phyloP scores from a whole-genome alignment of 2,329 filamentous ascomycete species.

The Diaporthe australafricana region DNA sequence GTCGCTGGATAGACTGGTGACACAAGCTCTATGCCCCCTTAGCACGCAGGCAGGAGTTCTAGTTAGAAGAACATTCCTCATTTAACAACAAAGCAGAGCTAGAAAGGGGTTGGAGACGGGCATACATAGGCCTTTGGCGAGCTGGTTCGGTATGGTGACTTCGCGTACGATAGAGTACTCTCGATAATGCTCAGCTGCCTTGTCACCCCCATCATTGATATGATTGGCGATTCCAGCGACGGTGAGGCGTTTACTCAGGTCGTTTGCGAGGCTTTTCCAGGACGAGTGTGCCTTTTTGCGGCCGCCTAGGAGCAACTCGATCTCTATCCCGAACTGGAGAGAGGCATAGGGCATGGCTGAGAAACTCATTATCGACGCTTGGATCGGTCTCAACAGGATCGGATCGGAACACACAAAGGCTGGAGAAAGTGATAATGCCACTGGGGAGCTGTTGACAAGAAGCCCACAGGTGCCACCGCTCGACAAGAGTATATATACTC shows the following conservation, averaged over 20 bases:
- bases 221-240: slow-evolving; percentile 50
- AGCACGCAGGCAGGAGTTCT: not conserved
- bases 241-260: slow-evolving; percentile 47
- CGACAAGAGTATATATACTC: not conserved
- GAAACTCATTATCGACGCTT: not conserved
- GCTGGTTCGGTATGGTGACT: slow-evolving; percentile 49
- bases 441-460: not conserved
- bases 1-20: slow-evolving; percentile 49
- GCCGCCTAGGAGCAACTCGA: slow-evolving; percentile 51
- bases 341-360: slow-evolving; percentile 1
- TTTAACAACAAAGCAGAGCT: not conserved
- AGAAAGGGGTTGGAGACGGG: slow-evolving; percentile 13
- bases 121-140: slow-evolving; percentile 48
- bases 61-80: not conserved
- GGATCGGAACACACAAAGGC: not conserved
- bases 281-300: slow-evolving; percentile 47
- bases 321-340: slow-evolving; percentile 51
- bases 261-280: slow-evolving; percentile 50
- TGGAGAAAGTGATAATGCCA: not conserved
- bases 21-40: slow-evolving; percentile 50
- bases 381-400: not conserved
- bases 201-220: slow-evolving; percentile 45
- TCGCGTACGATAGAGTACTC: slow-evolving; percentile 53
- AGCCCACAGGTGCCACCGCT: not conserved
- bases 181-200: slow-evolving; percentile 46